These are phyloP conservation scores for Fusarium veterinarium DNA, from an alignment of 2,329 filamentous ascomycete genomes.

Conservation along the genomic window DNA sequence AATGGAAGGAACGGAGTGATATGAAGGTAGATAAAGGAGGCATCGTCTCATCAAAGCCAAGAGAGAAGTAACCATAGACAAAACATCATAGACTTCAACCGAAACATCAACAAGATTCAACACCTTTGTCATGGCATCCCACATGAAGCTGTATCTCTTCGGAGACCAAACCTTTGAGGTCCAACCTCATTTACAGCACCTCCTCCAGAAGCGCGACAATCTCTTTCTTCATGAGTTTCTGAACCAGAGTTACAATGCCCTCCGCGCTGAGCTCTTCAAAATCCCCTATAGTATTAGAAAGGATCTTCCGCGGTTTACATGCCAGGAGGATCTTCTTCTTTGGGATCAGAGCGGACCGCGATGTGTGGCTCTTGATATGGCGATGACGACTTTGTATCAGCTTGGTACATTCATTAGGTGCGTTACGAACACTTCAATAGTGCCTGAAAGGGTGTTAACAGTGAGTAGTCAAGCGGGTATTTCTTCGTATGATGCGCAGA, in stretches of 20 bases:
- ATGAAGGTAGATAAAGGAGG: conserved; percentile 15
- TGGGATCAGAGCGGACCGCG: conserved; percentile 34
- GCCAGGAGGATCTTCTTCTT: conserved; percentile 29
- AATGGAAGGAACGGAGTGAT: not conserved
- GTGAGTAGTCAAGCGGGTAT: conserved; percentile 3
- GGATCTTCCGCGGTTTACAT: conserved; percentile 35
- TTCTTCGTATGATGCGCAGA: conserved; percentile 32
- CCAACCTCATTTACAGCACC: conserved; percentile 22
- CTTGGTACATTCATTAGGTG: conserved; percentile 35
- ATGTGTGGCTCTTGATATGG: conserved; percentile 38
- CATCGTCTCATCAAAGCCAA: not conserved
- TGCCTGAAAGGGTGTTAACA: not conserved
- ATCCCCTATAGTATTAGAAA: conserved; percentile 23
- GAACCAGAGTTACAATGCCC: conserved; percentile 29
- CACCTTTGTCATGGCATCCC: conserved; percentile 28
- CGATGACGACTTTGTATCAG: conserved; percentile 36
- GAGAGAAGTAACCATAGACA: not conserved
- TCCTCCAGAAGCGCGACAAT: conserved; percentile 37
- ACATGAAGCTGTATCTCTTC: conserved; percentile 33
- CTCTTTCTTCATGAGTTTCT: conserved; percentile 38
- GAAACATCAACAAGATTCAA: conserved; percentile 30
- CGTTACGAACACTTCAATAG: no score
- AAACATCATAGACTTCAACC: conserved; percentile 23
- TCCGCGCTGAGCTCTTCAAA: conserved; percentile 30
- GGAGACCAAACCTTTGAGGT: conserved; percentile 38